These are phyloP conservation scores for Didymella sp. DNA, from an alignment of 2,329 filamentous ascomycete genomes.

Conservation along the genomic window DNA sequence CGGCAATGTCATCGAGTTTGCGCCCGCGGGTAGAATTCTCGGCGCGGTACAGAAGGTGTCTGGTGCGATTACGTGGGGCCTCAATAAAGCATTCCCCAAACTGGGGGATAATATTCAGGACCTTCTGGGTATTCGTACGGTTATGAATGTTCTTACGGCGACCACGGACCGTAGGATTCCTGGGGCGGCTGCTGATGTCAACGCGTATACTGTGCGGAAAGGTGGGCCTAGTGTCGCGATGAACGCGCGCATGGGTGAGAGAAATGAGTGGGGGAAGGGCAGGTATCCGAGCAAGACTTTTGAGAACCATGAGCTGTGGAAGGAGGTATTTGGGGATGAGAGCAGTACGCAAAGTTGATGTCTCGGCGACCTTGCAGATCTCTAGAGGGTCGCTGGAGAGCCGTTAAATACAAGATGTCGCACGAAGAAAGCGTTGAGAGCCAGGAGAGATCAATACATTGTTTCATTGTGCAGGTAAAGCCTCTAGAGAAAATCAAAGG, in stretches of 20 bases:
- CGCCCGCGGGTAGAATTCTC: constrained; percentile 36
- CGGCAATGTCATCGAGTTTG: constrained; percentile 38
- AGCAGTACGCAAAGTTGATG: no score
- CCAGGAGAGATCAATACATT: no score
- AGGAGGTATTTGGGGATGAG: constrained; percentile 33
- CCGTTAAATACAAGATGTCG: no score
- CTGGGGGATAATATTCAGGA: constrained; percentile 40
- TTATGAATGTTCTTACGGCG: constrained; percentile 40
- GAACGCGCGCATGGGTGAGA: constrained; percentile 28
- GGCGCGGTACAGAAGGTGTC: constrained; percentile 26
- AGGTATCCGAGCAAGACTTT: constrained; percentile 44
- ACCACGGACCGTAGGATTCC: constrained; percentile 45
- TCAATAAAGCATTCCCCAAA: constrained; percentile 34
- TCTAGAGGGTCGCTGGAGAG: no score
- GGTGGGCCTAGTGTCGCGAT: constrained; percentile 24
- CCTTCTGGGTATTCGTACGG: constrained; percentile 37
- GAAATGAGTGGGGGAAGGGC: constrained; percentile 25
- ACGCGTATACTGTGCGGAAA: constrained; percentile 27
- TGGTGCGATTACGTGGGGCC: constrained; percentile 12
- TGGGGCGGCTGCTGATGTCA: constrained; percentile 34
- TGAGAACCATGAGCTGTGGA: constrained; percentile 40
- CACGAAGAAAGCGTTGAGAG: no score
- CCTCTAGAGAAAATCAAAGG: no score
- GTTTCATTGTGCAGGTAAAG: no score
- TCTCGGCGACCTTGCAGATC: no score